Conservation (phyloP, 2,329 filamentous ascomycete genomes). For the Aspergillus tamarii region DNA sequence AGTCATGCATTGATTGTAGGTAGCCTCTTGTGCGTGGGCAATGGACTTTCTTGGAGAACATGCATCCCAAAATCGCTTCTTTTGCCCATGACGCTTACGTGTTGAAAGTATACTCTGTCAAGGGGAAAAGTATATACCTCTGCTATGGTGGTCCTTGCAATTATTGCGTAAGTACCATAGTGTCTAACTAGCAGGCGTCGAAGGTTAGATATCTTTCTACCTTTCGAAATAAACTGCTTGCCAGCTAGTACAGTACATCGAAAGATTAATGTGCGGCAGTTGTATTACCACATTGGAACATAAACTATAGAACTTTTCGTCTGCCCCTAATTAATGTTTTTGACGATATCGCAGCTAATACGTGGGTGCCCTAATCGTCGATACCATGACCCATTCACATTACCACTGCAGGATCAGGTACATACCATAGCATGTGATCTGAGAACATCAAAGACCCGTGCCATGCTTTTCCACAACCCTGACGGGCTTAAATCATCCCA, state of each 20-base stretch:
- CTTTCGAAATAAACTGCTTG: background rate
- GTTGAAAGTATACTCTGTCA: background rate
- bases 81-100: background rate
- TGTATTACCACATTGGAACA: background rate
- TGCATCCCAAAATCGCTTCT: background rate
- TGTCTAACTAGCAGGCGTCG: background rate
- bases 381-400: background rate
- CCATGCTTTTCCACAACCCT: background rate
- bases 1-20: background rate
- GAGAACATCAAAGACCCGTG: background rate
- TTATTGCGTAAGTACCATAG: background rate
- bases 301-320: background rate
- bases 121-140: background rate
- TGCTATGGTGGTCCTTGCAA: background rate
- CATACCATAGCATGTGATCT: background rate
- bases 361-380: background rate
- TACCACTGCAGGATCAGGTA: background rate
- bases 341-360: background rate
- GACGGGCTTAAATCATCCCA: background rate
- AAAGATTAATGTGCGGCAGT: background rate
- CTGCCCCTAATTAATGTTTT: background rate
- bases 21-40: background rate
- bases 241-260: background rate
- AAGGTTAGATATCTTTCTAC: background rate
- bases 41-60: background rate